Evolutionary conservation across 2,329 filamentous ascomycete genomes (phyloP), one percentile per base, ranked within the genome.

Genomic region (Xylaria sp.): DNA sequence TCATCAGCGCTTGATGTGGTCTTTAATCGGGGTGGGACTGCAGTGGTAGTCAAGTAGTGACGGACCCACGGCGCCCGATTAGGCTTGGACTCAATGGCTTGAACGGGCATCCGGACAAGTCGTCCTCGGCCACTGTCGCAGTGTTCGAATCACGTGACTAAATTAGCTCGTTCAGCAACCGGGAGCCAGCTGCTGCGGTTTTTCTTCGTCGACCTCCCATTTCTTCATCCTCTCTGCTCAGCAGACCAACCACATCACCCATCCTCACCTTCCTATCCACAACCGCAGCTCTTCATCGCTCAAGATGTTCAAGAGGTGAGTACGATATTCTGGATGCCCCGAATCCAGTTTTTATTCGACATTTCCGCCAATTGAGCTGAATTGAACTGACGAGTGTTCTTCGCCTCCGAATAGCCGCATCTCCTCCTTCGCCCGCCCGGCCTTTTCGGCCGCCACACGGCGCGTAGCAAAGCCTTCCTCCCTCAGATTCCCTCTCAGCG

Each of bases 241-340:
- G 74, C 73, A 76, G 74, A 75, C 54, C 74, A 73, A 75, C 70
- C 74, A 73, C 83, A 85, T 84, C 80, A 79, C 79, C 77, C 63
- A 77, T 77, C 83, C 86, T 85, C 86, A 85, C 85, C 86, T 85
- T 85, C 83, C 84, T 80, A 85, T 87, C 81, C 82, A 81, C 81
- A 83, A 86, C 85, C 85, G 87, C 87, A 88, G 87, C 88, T 85
- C 84, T 84, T 87, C 87, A 89, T 90, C 88, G 86, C 83, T 83
- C 87, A 92, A 87, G 89, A 93, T 93, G 91, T 91, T 92, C 86
- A 92, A 92, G 90, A 92, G 90, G 91, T 93, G 84, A 84, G 89
- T 88, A 78, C 65, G 70, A 69, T 72, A 71, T 76, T 70, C 68
- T 74, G 70, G 61, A 80, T 71, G 44, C 56, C 74, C 61, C 75